Base-by-base conservation (phyloP, 2,329 filamentous ascomycete species). In the Didymosphaeria variabile region DNA sequence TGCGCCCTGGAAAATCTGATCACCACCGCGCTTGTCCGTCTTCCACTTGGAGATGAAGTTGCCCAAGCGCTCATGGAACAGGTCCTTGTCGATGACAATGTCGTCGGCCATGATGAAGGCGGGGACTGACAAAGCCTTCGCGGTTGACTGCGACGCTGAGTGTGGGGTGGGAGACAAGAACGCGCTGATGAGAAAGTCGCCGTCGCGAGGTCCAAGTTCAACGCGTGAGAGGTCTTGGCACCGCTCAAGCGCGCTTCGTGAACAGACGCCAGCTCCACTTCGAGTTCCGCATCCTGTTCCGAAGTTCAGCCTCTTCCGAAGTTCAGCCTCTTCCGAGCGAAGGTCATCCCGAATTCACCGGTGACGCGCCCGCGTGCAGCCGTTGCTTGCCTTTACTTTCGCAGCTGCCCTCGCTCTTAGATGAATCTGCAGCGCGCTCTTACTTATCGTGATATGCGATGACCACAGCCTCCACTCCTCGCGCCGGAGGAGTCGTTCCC, bases 41-140 rank as follows among this genome's bases (percentile, higher is more conserved):
- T 97, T 98, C 95, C 96, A 99, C 82, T 93, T 89, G 72, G 91
- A 89, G 77, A 94, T 87, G 74, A 99, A 91, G 76, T 91, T 90
- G 69, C 90, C 90, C 69, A 98, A 87, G 77, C 95, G 94, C 83
- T 95, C 94, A 81, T 97, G 94, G 84, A 99, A 99, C 79, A 89
- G 85, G 80, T 91, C 90, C 83, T 90, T 92, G 84, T 98, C 94
- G 84, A 99, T 97, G 83, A 92, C 92, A 83, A 99, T 97, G 81
- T 90, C 88, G 70, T 80, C 78, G 46, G 85, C 86, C 88, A 90
- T 90, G 69, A 63, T 80, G 76, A 68, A 69, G 72, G 70, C 69
- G 64, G 29, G 63, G 29, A 59, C 54, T 56, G 44, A 56, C 13
- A 50, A 45, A 53, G 68, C 70, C 69, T 70, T 65, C 59, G 55